Base-by-base conservation (phyloP, 108 stramenopile genomes). In the Pseudonitzschia pungens region DNA sequence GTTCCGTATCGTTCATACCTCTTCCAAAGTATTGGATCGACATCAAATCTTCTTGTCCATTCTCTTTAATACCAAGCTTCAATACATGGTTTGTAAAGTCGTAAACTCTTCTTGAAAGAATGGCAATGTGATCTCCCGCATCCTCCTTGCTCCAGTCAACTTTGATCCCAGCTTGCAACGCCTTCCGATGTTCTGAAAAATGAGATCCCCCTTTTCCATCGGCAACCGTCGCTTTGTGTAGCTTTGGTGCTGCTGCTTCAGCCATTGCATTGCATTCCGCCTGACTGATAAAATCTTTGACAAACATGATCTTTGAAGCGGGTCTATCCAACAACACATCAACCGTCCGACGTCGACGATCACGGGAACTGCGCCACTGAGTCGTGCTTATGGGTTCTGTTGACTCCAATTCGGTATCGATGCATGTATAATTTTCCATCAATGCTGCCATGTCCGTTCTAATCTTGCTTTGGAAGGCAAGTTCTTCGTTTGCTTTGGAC, bases 1-100 rank as follows among this genome's bases (percentile, higher is more conserved):
- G 90, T 56, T 83, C 77, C 0, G 83, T 85, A 72, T 91, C 90
- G 50, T 89, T 79, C 42, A 32, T 69, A 28, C 93, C 93, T 9
- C 93, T 72, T 59, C 89, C 92, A 72, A 87, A 87, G 78, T 96
- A 96, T 71, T 93, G 92, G 69, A 96, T 93, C 1, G 72, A 72
- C 91, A 94, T 94, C 2, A 93, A 66, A 68, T 91, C 87, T 68
- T 96, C 92, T 75, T 96, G 95, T 27, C 95, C 95, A 64, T 89
- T 68, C 43, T 88, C 76, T 40, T 76, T 28, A 60, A 96, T 87
- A 43, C 76, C 70, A 33, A 92, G 81, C 29, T 81, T 81, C 52
- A 93, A 69, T 16, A 91, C 88, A 68, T 87, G 83, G 57, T 96
- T 92, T n/a, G 86, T 81, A 71, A 92, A 92, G 69, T 86, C 85